These are phyloP conservation scores for Aspergillus calidoustus DNA, from an alignment of 2,329 filamentous ascomycete genomes.

Conservation along the genomic window DNA sequence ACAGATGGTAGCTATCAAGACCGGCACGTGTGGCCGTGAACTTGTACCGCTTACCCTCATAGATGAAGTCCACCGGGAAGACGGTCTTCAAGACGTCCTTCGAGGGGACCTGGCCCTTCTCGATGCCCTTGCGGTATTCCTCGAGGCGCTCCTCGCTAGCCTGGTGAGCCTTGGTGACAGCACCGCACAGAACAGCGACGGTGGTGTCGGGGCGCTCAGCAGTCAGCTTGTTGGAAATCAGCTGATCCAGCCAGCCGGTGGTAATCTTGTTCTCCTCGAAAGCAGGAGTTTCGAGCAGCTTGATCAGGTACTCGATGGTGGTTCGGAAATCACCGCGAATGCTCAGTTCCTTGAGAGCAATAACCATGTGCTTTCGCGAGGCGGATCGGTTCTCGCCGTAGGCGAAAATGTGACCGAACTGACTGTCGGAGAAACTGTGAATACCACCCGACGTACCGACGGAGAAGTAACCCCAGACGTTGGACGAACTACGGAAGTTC, in stretches of 20 bases:
- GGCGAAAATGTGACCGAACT: conserved; percentile 99
- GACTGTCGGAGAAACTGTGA: conserved; percentile 98
- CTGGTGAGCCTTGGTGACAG: conserved; percentile 91
- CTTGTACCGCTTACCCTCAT: conserved; percentile 95
- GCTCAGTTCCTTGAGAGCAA: conserved; percentile 96
- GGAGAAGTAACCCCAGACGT: conserved; percentile 99
- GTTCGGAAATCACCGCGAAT: conserved; percentile 99
- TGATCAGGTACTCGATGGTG: conserved; percentile 98
- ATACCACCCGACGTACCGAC: conserved; percentile 96
- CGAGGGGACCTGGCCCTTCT: conserved; percentile 95
- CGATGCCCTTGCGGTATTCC: conserved; percentile 85
- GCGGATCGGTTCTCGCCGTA: conserved; percentile 97
- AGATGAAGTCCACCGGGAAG: conserved; percentile 98
- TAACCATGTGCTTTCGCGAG: conserved; percentile 98
- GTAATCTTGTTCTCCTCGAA: conserved; percentile 99
- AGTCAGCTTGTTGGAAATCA: conserved; percentile 96
- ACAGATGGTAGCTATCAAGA: conserved; percentile 91
- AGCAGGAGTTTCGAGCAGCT: conserved; percentile 95
- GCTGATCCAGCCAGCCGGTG: conserved; percentile 96
- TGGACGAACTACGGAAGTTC: conserved; percentile 98
- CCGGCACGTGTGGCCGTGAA: conserved; percentile 96
- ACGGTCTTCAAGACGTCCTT: conserved; percentile 98
- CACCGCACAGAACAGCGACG: conserved; percentile 93
- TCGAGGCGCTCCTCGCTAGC: conserved; percentile 87
- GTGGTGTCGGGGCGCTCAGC: conserved; percentile 93